phyloP scores from a whole-genome alignment of 1,139 yeast genomes.

The Magnusiomyces starmeri region DNA sequence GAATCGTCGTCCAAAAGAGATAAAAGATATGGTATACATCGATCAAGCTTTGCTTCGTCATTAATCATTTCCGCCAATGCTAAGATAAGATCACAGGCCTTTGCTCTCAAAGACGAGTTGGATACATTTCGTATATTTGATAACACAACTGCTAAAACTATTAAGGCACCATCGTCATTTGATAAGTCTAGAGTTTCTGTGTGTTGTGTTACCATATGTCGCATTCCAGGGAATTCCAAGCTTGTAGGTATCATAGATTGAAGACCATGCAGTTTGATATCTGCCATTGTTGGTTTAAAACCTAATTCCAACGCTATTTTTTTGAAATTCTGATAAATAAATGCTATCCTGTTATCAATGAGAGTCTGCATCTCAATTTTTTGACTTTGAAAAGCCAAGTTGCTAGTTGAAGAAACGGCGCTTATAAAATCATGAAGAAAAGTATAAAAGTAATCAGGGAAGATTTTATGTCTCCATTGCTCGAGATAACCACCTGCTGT shows the following conservation, averaged over 20 bases:
- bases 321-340: conserved; percentile 26
- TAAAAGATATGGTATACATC: conserved; percentile 75
- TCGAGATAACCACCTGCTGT: conserved; percentile 49
- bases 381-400: conserved; percentile 4
- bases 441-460: conserved; percentile 65
- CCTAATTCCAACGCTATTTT: conserved; percentile 33
- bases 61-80: conserved; percentile 69
- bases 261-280: conserved; percentile 10
- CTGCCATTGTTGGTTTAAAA: conserved; percentile 11
- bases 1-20: conserved; percentile 47
- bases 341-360: conserved; percentile 13
- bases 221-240: conserved; percentile 46
- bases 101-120: conserved; percentile 53
- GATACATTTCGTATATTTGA: conserved; percentile 60
- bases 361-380: conserved; percentile 10
- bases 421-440: conserved; percentile 64
- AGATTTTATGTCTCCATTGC: conserved; percentile 43
- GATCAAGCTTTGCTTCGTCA: conserved; percentile 80
- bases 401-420: conserved; percentile 33
- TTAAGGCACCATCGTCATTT: conserved; percentile 46
- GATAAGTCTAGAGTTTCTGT: conserved; percentile 28
- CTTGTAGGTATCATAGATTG: conserved; percentile 35
- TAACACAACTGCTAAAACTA: conserved; percentile 56
- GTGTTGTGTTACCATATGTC: conserved; percentile 23
- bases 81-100: conserved; percentile 69